Percentiles rank a stretch among this genome's conserved stretches.
phyloP scores from a whole-genome alignment of 179 eudicot species.

The Amaranthus tricolor region DNA sequence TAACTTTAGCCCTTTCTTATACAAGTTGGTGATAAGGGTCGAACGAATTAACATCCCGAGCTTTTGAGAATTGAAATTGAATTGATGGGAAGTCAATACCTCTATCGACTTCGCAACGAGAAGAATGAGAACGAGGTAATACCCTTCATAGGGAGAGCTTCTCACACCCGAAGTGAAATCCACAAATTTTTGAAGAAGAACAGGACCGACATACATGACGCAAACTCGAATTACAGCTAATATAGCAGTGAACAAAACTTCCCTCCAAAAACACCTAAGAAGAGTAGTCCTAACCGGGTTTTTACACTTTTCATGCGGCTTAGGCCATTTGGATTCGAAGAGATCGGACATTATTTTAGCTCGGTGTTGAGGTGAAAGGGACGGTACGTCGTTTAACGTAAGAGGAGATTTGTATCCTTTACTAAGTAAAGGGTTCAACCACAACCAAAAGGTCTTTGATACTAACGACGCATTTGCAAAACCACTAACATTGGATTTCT shows the following conservation, averaged over 20 bases:
- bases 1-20: constrained; percentile 73
- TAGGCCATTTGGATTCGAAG: constrained; percentile 79
- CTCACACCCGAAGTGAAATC: constrained; percentile 69
- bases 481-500: constrained; percentile 51
- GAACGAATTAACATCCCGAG: constrained; percentile 89
- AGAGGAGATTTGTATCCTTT: constrained; percentile 75
- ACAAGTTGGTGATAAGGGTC: constrained; percentile 72
- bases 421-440: constrained; percentile 75
- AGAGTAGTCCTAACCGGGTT: constrained; percentile 76
- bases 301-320: constrained; percentile 56
- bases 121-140: constrained; percentile 67
- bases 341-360: constrained; percentile 73
- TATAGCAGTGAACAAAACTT: constrained; percentile 63
- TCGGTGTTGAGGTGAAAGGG: constrained; percentile 71
- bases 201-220: constrained; percentile 88
- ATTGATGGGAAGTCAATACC: constrained; percentile 73
- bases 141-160: constrained; percentile 78
- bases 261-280: constrained; percentile 79
- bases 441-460: constrained; percentile 73
- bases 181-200: constrained; percentile 66
- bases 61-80: constrained; percentile 80
- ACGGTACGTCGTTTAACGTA: constrained; percentile 65
- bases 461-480: constrained; percentile 65
- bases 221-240: constrained; percentile 72
- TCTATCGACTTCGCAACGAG: constrained; percentile 70